These are phyloP conservation scores for Cryptosporidium meleagridis DNA, from an alignment of 169 alveolate genomes.

Conservation along the genomic window DNA sequence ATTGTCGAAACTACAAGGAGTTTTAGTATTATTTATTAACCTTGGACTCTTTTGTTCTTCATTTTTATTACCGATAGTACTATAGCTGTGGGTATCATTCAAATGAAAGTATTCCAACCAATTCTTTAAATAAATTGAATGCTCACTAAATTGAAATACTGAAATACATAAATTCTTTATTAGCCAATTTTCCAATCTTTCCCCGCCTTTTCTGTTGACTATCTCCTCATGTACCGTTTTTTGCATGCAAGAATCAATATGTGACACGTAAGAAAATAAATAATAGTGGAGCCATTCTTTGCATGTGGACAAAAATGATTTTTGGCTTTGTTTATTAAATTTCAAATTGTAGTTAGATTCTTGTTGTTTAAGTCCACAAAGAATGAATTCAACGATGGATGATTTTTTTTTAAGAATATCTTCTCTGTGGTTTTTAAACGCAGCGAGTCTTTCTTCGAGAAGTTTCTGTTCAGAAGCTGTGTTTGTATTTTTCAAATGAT, in stretches of 20 bases:
- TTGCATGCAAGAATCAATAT: constrained; percentile 43
- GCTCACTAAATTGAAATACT: constrained; percentile 59
- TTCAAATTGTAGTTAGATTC: neutral
- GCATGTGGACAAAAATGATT: neutral
- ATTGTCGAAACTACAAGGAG: neutral
- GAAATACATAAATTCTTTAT: constrained; percentile 49
- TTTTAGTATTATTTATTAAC: neutral
- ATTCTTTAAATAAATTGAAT: constrained; percentile 31
- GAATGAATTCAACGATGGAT: constrained; percentile 15
- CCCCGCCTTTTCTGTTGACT: neutral
- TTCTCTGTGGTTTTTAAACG: constrained; percentile 14
- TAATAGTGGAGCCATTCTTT: constrained; percentile 67
- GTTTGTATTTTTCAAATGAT: neutral
- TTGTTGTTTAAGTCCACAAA: constrained; percentile 11
- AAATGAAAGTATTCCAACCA: constrained; percentile 58
- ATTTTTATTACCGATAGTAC: neutral
- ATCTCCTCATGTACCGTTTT: constrained; percentile 38
- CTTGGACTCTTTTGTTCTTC: neutral
- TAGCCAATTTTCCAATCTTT: constrained; percentile 28
- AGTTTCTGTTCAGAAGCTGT: neutral
- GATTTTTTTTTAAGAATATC: neutral
- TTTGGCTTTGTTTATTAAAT: neutral
- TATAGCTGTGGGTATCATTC: constrained; percentile 3
- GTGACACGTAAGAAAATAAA: constrained; percentile 47
- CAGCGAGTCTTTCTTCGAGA: neutral